These are phyloP conservation scores for Crucibulum cyathiforme DNA, from an alignment of 1,284 basidiomycete genomes.

Conservation along the genomic window DNA sequence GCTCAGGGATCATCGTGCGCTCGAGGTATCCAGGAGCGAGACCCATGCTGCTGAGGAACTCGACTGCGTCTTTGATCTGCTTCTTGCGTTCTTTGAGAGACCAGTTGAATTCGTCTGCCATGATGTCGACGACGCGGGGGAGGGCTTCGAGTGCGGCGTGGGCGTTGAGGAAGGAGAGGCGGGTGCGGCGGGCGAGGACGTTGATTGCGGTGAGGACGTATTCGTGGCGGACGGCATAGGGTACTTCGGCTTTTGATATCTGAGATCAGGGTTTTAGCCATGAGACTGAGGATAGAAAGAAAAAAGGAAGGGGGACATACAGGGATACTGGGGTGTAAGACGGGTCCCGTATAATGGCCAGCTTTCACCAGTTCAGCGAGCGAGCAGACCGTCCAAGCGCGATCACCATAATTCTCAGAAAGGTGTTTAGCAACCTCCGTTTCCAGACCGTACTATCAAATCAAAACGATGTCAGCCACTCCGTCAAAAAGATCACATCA, in stretches of 20 bases:
- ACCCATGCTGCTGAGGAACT: conserved; percentile 81
- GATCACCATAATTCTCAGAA: conserved; percentile 93
- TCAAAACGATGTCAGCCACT: conserved; percentile 5
- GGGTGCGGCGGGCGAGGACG: conserved; percentile 90
- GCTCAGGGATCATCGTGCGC: conserved; percentile 29
- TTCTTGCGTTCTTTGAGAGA: conserved; percentile 55
- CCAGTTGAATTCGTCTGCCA: conserved; percentile 90
- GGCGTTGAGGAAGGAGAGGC: conserved; percentile 93
- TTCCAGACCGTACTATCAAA: conserved; percentile 80
- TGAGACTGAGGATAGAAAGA: neutral
- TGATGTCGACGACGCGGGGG: conserved; percentile 89
- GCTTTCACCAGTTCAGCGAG: conserved; percentile 79
- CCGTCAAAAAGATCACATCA: neutral
- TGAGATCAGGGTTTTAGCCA: conserved; percentile 30
- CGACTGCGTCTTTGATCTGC: conserved; percentile 61
- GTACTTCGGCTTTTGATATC: conserved; percentile 94
- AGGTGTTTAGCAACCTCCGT: conserved; percentile 94
- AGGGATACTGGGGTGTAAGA: conserved; percentile 80
- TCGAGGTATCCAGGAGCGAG: conserved; percentile 50
- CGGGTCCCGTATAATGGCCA: conserved; percentile 90
- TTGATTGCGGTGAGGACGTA: conserved; percentile 92
- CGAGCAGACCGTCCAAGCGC: conserved; percentile 93
- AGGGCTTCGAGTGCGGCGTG: conserved; percentile 86
- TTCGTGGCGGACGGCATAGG: conserved; percentile 89
- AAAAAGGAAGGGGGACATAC: conserved; percentile 44